Base-by-base conservation (phyloP, 371 early-diverging fungal species). In the Mucor indicus region DNA sequence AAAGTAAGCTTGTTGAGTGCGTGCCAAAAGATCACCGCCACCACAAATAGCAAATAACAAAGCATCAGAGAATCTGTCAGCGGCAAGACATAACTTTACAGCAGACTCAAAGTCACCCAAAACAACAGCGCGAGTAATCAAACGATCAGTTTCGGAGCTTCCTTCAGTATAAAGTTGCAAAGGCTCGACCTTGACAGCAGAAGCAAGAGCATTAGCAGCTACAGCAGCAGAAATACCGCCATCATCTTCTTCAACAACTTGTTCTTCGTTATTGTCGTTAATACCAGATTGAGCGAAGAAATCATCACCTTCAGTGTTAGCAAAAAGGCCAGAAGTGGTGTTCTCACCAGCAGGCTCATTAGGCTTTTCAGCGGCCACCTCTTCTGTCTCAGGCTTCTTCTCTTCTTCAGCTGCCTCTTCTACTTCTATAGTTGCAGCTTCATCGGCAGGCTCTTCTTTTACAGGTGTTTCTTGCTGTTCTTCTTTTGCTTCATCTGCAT, bases 41-140 rank as follows among this genome's bases (percentile, higher is more conserved):
- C 96, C 93, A 53, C 88, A 89, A 27, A 88, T 81, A 11, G 95
- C 95, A 48, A 98, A 75, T 50, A 95, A 69, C 24, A 98, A 68
- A 0, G 97, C 98, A 60, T 98, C 98, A 0, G 96, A 85, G 42
- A 88, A 81, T 24, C 90, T 81, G 38, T 91, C 79, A 5, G 85
- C 70, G 19, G 83, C 78, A 27, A 98, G 69, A 55, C 95, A 96
- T 16, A 90, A 69, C 21, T 85, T 69, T 10, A 95, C 95, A 15
- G 96, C 97, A 1, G 89, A 79, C 54, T 89, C 89, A 62, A 93
- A 95, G 64, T 96, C 92, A 45, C 96, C 96, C 24, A 92, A 64
- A 3, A 95, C 76, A 29, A 96, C 67, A 5, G 92, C 80, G 17
- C 84, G 81, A 12, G 92, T 94, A 50, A 98, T 86, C 49, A 90